These are phyloP conservation scores for Penicillium sp. DNA, from an alignment of 2,329 filamentous ascomycete genomes.

Conservation along the genomic window DNA sequence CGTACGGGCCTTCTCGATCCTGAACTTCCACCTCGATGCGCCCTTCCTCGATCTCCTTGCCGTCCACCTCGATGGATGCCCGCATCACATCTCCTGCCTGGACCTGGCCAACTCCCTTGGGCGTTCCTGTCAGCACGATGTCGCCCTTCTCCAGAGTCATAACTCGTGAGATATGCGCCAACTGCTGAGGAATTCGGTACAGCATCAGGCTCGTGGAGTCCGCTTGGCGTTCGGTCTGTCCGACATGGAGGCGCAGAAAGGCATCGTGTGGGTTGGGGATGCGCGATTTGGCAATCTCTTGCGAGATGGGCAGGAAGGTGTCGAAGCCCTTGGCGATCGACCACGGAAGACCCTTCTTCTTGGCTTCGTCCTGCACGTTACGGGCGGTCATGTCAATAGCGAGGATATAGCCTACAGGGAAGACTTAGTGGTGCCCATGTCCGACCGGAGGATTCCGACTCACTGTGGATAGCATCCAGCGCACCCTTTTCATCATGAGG, in stretches of 20 bases:
- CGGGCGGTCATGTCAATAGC: slow-evolving; percentile 97
- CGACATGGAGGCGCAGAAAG: slow-evolving; percentile 80
- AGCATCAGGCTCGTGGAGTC: slow-evolving; percentile 94
- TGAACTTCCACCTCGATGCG: slow-evolving; percentile 77
- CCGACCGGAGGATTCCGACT: slow-evolving; percentile 6
- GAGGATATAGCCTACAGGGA: slow-evolving; percentile 67
- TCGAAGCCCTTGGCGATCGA: slow-evolving; percentile 96
- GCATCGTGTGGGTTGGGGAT: slow-evolving; percentile 86
- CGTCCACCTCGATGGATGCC: slow-evolving; percentile 72
- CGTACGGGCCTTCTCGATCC: slow-evolving; percentile 71
- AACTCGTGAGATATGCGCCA: slow-evolving; percentile 88
- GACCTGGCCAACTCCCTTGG: slow-evolving; percentile 88
- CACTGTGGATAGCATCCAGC: slow-evolving; percentile 75
- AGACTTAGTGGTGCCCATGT: not conserved
- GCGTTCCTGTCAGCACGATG: slow-evolving; percentile 92
- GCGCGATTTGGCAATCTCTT: slow-evolving; percentile 70
- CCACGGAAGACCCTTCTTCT: slow-evolving; percentile 95
- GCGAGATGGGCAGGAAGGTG: slow-evolving; percentile 85
- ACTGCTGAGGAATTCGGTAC: slow-evolving; percentile 78
- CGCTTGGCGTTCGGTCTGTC: slow-evolving; percentile 69
- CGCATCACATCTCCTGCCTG: slow-evolving; percentile 81
- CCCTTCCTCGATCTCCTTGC: slow-evolving; percentile 79
- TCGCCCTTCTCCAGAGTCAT: slow-evolving; percentile 93
- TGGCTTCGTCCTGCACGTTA: slow-evolving; percentile 93
- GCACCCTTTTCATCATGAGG: slow-evolving; percentile 70